Base-by-base conservation (phyloP, 257 asterid species). In the Jaltomata sinuosa region DNA sequence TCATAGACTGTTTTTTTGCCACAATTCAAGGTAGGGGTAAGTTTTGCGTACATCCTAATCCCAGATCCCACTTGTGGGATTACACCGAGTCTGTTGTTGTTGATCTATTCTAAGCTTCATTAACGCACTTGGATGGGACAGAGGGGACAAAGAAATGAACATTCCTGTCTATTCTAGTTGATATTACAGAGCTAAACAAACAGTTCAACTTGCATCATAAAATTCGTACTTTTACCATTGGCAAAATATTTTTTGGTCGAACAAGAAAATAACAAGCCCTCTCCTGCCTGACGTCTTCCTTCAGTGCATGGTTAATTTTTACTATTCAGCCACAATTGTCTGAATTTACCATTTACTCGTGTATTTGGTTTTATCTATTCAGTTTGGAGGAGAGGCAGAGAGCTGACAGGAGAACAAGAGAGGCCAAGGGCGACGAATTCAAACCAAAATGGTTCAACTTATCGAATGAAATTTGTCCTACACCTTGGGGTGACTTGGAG, bases 401-500 rank as follows among this genome's bases (percentile, higher is more conserved):
- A 89, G 93, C 97, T 67, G 99, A 97, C 85, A 95, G 92, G 95
- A 93, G 93, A 89, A 89, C 42, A 84, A 86, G 99, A 79, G 99
- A 97, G 87, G 92, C 92, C 6, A 95, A 95, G 71, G 94, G 94
- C 32, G 95, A 95, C 10, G 62, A 84, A 62, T 97, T 93, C 88
- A 36, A 55, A 65, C 96, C 99, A 14, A 94, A 91, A 83, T 97
- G 99, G 99, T 97, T 97, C 57, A 98, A 97, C 67, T 54, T 62
- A 81, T 92, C 97, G 0, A 94, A 92, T 11, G 99, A 97, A 79
- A 80, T 91, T 27, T 83, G 96, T 21, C 85, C 97, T 2, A 97
- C 99, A 6, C 99, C 99, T 16, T 97, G 99, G 99, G 99, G 98
- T 3, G 99, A 94, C 83, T 86, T 96, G 89, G 99, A 96, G 88